These are phyloP conservation scores for Scleroderma citrinum DNA, from an alignment of 768 basidiomycete genomes.

Conservation along the genomic window DNA sequence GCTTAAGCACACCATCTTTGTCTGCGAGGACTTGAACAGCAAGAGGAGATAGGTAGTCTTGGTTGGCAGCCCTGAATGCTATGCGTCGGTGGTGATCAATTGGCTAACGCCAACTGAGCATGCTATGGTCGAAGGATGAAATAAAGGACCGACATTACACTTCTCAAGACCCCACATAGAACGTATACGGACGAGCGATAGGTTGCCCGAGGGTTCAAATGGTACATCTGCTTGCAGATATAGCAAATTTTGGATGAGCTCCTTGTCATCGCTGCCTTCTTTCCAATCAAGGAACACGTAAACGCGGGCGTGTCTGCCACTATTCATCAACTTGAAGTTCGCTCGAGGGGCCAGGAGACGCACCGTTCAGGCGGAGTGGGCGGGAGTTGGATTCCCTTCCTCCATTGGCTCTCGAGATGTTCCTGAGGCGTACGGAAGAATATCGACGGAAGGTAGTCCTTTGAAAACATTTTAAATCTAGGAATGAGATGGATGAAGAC, in stretches of 20 bases:
- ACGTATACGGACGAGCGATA: conserved; percentile 12
- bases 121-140: too few species aligned
- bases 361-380: conserved; percentile 1
- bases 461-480: not conserved
- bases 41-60: conserved; percentile 22
- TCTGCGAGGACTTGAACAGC: conserved; percentile 23
- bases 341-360: not conserved
- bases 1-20: conserved; percentile 19
- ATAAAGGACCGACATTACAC: conserved; percentile 15
- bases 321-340: not conserved
- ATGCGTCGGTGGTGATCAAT: conserved; percentile 19
- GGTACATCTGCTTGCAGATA: conserved; percentile 23
- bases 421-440: conserved; percentile 10
- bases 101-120: conserved; percentile 1
- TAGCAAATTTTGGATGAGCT: conserved; percentile 21
- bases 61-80: conserved; percentile 16
- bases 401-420: conserved; percentile 7
- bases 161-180: conserved; percentile 20
- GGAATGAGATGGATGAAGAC: not conserved
- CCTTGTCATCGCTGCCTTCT: conserved; percentile 24
- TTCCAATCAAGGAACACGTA: conserved; percentile 26
- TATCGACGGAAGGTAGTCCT: conserved; percentile 5
- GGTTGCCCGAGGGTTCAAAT: conserved; percentile 17
- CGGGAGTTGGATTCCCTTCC: not conserved
- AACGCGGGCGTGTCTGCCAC: conserved; percentile 24